A percentile compares a stretch with the other conserved stretches of the same genome.
These are phyloP conservation scores for Musa acuminata DNA, from an alignment of 176 grass and related monocot genomes.

Conservation along the genomic window DNA sequence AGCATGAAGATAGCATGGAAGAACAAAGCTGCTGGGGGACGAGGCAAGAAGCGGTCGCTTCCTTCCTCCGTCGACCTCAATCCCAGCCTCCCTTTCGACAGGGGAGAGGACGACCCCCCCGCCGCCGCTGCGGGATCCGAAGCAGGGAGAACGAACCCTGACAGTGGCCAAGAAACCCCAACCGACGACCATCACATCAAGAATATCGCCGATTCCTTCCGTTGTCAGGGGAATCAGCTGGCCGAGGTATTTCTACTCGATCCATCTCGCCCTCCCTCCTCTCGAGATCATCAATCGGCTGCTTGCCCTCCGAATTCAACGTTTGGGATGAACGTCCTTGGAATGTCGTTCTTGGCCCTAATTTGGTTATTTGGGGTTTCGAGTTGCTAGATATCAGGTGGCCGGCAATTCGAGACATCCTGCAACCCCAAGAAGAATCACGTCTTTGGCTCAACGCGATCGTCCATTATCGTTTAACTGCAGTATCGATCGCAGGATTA, in stretches of 20 bases:
- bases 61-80: not conserved
- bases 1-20: constrained; percentile 15
- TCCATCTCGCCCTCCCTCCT: not conserved
- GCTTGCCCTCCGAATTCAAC: not conserved
- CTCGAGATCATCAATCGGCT: not conserved
- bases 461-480: not conserved
- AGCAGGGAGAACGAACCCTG: not conserved
- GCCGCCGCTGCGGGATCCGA: not conserved
- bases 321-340: not conserved
- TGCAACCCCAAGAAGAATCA: not conserved
- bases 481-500: too few relatives aligned
- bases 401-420: not conserved
- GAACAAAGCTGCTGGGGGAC: not conserved
- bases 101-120: not conserved
- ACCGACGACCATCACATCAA: constrained; percentile 14
- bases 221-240: constrained; percentile 41
- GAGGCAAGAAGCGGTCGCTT: constrained; percentile 2
- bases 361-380: not conserved
- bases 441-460: not conserved
- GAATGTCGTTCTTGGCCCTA: not conserved
- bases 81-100: not conserved
- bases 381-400: not conserved
- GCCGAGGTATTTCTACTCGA: constrained; percentile 41
- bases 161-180: not conserved
- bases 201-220: constrained; percentile 27